A percentile compares a stretch with the other conserved stretches of the same genome.
These are phyloP conservation scores for Aureobasidium uvarum DNA, from an alignment of 2,329 filamentous ascomycete species.

Conservation along the genomic window DNA sequence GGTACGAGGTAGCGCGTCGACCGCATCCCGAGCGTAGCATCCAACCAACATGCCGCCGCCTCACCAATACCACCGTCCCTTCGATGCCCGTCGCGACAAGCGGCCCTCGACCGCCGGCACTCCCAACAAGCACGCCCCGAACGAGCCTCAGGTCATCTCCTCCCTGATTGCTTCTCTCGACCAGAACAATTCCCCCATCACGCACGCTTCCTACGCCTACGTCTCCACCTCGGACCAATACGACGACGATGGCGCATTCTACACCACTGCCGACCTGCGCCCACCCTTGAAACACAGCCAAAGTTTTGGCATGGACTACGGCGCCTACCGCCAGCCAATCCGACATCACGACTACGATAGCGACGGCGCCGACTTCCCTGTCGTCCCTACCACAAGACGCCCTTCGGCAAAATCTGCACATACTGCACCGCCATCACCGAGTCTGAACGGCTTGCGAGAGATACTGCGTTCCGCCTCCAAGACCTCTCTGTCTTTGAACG, in stretches of 20 bases:
- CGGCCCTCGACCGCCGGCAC: conserved; percentile 36
- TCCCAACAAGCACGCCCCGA: conserved; percentile 33
- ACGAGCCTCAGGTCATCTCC: conserved; percentile 58
- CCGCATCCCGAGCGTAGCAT: background rate
- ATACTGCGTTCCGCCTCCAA: conserved; percentile 50
- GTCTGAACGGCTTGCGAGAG: conserved; percentile 54
- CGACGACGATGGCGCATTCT: conserved; percentile 2
- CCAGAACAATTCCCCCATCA: background rate
- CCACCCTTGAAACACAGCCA: conserved; percentile 23
- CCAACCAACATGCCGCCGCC: background rate
- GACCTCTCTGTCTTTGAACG: conserved; percentile 37
- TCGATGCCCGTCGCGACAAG: conserved; percentile 13
- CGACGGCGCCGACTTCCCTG: conserved; percentile 63
- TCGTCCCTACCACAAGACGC: conserved; percentile 77
- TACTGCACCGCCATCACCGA: conserved; percentile 56
- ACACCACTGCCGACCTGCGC: conserved; percentile 1
- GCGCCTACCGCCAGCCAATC: conserved; percentile 49
- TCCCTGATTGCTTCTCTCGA: conserved; percentile 62
- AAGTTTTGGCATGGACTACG: conserved; percentile 70
- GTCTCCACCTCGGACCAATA: conserved; percentile 21
- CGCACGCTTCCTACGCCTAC: conserved; percentile 15
- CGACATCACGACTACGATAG: conserved; percentile 52
- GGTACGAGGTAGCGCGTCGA: conserved; percentile 14
- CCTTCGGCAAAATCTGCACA: conserved; percentile 71
- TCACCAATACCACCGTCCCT: conserved; percentile 2